Evolutionary conservation across 1,139 yeast genomes (phyloP).

Genomic region (Protomyces gravidus): DNA sequence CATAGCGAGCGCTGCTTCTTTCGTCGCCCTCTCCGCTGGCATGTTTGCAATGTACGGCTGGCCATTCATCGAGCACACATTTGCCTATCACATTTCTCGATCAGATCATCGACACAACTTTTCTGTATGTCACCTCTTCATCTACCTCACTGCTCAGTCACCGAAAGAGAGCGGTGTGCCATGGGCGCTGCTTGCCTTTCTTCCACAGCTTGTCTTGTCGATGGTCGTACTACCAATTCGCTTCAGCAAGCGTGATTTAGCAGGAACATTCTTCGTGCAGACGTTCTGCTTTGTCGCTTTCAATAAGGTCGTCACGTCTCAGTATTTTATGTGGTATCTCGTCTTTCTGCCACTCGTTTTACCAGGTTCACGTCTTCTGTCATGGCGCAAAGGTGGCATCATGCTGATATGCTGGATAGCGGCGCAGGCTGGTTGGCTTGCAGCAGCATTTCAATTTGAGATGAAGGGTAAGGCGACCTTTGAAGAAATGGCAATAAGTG

Average conservation of each 20-base stretch:
- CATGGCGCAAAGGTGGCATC: slow-evolving; percentile 37
- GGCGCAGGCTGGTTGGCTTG: slow-evolving; percentile 69
- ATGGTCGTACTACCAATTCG: slow-evolving; percentile 57
- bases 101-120: slow-evolving; percentile 94
- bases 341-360: slow-evolving; percentile 73
- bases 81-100: slow-evolving; percentile 74
- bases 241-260: slow-evolving; percentile 52
- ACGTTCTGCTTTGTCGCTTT: slow-evolving; percentile 85
- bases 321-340: slow-evolving; percentile 86
- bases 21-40: slow-evolving; percentile 15
- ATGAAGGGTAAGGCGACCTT: slow-evolving; percentile 69
- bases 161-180: slow-evolving; percentile 26
- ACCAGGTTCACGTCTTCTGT: slow-evolving; percentile 45
- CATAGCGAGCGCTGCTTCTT: slow-evolving; percentile 2
- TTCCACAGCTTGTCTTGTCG: slow-evolving; percentile 71
- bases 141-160: slow-evolving; percentile 47
- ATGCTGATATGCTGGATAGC: slow-evolving; percentile 56
- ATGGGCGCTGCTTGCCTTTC: slow-evolving; percentile 51
- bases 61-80: slow-evolving; percentile 57
- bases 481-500: slow-evolving; percentile 56
- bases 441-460: slow-evolving; percentile 72
- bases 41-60: slow-evolving; percentile 29
- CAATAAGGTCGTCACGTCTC: slow-evolving; percentile 92
- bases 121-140: slow-evolving; percentile 72
- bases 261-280: slow-evolving; percentile 75